A percentile compares a stretch with the other conserved stretches of the same genome.
phyloP scores from a whole-genome alignment of 2,329 filamentous ascomycete genomes.

The Aspergillus sp. region DNA sequence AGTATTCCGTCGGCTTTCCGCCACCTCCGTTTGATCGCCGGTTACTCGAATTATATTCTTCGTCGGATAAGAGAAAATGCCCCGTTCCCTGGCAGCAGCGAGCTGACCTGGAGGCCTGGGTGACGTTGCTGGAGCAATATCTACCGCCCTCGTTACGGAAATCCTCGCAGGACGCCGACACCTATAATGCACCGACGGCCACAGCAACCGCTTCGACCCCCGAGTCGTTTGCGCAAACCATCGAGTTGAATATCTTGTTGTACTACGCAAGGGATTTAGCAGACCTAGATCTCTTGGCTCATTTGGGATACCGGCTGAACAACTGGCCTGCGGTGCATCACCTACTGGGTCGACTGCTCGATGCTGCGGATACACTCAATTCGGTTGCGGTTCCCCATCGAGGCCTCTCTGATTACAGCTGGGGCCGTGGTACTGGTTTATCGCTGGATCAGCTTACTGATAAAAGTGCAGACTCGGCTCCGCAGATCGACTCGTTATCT shows the following conservation, averaged over 20 bases:
- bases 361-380: slow-evolving; percentile 31
- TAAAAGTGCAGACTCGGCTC: slow-evolving; percentile 4
- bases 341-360: slow-evolving; percentile 40
- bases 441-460: slow-evolving; percentile 33
- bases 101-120: slow-evolving; percentile 33
- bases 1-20: slow-evolving; percentile 14
- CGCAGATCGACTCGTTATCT: slow-evolving; percentile 5
- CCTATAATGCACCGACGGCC: not conserved
- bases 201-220: slow-evolving; percentile 4
- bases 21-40: slow-evolving; percentile 19
- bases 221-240: slow-evolving; percentile 23
- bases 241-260: slow-evolving; percentile 33
- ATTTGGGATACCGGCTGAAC: slow-evolving; percentile 40
- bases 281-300: slow-evolving; percentile 37
- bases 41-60: slow-evolving; percentile 17
- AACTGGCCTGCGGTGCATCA: slow-evolving; percentile 43
- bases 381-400: slow-evolving; percentile 14
- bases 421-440: slow-evolving; percentile 18
- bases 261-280: slow-evolving; percentile 27
- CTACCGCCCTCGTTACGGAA: slow-evolving; percentile 28
- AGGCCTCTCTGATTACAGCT: slow-evolving; percentile 31
- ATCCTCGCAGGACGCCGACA: slow-evolving; percentile 7
- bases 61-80: slow-evolving; percentile 10
- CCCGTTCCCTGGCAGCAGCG: slow-evolving; percentile 20
- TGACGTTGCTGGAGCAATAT: slow-evolving; percentile 34